Evolutionary conservation across 257 asterid genomes (phyloP).

Genomic region (Galeopsis tetrahit): DNA sequence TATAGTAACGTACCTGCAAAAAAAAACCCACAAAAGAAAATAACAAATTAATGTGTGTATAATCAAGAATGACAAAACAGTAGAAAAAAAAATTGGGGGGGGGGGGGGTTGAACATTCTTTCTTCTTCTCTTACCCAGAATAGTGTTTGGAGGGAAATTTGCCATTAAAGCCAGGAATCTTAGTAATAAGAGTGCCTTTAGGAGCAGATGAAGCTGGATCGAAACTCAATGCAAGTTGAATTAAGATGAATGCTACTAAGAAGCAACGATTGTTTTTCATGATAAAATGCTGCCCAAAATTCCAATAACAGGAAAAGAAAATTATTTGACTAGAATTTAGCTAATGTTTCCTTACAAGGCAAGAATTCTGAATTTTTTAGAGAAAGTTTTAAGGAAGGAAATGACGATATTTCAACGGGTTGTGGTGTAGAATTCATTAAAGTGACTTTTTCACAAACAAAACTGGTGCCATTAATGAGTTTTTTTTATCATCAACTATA

Average conservation of each 20-base stretch:
- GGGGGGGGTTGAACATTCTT: neutral
- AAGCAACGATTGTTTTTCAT: slow-evolving; percentile 31
- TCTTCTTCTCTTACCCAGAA: slow-evolving; percentile 63
- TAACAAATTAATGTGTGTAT: neutral
- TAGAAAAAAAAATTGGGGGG: neutral
- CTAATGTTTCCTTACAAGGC: slow-evolving; percentile 35
- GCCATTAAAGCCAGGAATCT: slow-evolving; percentile 79
- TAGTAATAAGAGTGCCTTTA: slow-evolving; percentile 56
- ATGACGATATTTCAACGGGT: neutral
- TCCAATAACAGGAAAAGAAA: neutral
- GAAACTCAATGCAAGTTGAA: slow-evolving; percentile 31
- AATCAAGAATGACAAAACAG: neutral
- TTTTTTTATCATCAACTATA: neutral
- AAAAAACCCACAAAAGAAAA: slow-evolving; percentile 9
- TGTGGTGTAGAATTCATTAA: neutral
- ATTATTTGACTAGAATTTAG: neutral
- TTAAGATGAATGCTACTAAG: slow-evolving; percentile 26
- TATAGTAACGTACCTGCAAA: slow-evolving; percentile 69
- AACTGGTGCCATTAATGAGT: neutral
- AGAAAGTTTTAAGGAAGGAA: slow-evolving; percentile 3
- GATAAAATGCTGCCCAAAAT: slow-evolving; percentile 21
- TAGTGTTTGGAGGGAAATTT: slow-evolving; percentile 80
- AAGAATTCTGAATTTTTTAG: slow-evolving; percentile 12
- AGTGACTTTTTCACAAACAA: neutral
- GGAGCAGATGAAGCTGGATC: slow-evolving; percentile 59